Evolutionary conservation across 23 red algal species (phyloP), one percentile per base, ranked within the genome.

Genomic region (Agarophyton chilense): DNA sequence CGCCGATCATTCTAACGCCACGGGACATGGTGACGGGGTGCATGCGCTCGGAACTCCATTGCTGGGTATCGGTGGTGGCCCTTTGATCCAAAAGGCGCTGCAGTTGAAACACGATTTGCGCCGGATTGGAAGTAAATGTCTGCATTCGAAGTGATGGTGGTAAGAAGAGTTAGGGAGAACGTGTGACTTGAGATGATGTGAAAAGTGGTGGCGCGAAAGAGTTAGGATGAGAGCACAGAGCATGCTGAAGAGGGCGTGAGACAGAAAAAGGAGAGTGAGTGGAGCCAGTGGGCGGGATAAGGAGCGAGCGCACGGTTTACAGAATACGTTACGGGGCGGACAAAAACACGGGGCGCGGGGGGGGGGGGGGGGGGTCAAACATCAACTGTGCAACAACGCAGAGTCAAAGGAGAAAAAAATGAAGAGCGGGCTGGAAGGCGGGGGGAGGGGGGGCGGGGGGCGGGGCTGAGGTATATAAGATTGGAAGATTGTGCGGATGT

Each of bases 1-100:
- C 41, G 35, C 71, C 84, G 14, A 58, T 18, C 28, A 89, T 78
- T 49, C 70, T 52, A 31, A 89, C 85, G 36, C 85, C 85, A 13
- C 85, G 85, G 11, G 33, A 26, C 25, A 51, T 45, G 51, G 47
- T 51, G 55, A 79, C 40, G 38, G 63, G 46, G 4, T 77, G 53
- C 53, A 55, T 50, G 8, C 51, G 14, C 31, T 73, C 51, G 10
- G 21, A 10, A 14, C 50, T 57, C 85, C 85, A 89, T 13, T 42
- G 33, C 21, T 47, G 35, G 44, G 32, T 25, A 36, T 77, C 58
- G 1, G 19, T 43, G 21, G 31, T 34, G 52, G 70, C 46, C 18
- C 71, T 12, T 57, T 79, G 50, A 26, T 77, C 61, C 18, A 89
- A 52, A 28, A 26, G 31, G 28, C 66, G 44, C 46, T 89, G 85